A percentile compares a stretch with the other conserved stretches of the same genome.
Evolutionary conservation across 2,329 filamentous ascomycete genomes (phyloP).

Genomic region (Amylocarpus encephaloides): DNA sequence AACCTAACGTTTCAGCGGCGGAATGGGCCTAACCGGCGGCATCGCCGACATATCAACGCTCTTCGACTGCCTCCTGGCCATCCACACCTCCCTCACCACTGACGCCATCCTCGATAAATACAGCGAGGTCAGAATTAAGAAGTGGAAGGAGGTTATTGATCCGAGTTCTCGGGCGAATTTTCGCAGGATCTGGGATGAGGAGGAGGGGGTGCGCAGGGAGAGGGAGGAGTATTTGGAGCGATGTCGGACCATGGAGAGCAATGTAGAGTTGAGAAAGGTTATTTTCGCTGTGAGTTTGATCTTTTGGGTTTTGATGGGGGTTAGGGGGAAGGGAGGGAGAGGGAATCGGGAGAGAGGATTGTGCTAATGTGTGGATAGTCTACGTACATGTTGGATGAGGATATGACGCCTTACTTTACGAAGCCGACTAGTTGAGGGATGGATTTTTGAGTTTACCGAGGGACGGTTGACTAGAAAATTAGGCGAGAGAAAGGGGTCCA

Average conservation of each 20-base stretch:
- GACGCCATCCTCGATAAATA: constrained; percentile 37
- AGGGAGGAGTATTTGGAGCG: constrained; percentile 34
- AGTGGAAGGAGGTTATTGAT: constrained; percentile 36
- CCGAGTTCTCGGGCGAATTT: constrained; percentile 38
- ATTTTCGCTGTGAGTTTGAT: background rate
- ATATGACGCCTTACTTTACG: constrained; percentile 5
- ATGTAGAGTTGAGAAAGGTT: constrained; percentile 1
- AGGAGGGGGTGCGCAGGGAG: constrained; percentile 28
- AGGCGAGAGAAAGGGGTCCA: no score
- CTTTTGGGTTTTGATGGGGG: background rate
- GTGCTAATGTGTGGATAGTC: background rate
- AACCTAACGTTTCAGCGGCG: constrained; percentile 36
- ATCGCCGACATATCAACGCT: constrained; percentile 57
- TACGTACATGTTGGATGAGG: constrained; percentile 2
- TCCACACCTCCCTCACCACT: constrained; percentile 32
- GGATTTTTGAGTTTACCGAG: no score
- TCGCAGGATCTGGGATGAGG: constrained; percentile 26
- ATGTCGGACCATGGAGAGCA: constrained; percentile 29
- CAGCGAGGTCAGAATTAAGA: constrained; percentile 33
- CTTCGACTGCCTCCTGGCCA: constrained; percentile 48
- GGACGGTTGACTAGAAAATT: no score
- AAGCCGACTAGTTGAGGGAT: background rate
- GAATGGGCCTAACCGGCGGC: constrained; percentile 56
- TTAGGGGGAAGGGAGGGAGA: no score
- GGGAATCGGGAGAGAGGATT: no score